Percentiles rank a stretch among this genome's conserved stretches.
Evolutionary conservation across 208 protist species (phyloP).

Genomic region (Blastocrithidia nonstop): DNA sequence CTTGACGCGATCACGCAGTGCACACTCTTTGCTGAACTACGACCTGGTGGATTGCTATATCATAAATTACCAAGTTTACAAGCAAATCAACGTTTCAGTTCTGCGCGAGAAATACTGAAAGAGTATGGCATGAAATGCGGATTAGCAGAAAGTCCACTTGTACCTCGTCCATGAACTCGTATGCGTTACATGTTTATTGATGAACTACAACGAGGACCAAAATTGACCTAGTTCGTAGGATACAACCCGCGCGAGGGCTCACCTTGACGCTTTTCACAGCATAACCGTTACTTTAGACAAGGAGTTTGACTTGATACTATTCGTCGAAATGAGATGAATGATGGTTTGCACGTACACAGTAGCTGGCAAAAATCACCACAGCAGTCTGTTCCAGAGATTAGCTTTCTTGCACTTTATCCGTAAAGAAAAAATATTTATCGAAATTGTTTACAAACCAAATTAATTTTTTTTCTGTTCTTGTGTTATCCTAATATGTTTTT

Average conservation of each 20-base stretch:
- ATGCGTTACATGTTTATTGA: constrained; percentile 86
- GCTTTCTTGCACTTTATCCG: constrained; percentile 60
- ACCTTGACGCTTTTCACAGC: constrained; percentile 81
- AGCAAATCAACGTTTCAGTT: no score
- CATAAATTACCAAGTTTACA: constrained; percentile 33
- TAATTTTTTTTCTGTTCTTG: neutral
- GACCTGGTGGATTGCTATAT: constrained; percentile 67
- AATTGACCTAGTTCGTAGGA: constrained; percentile 80
- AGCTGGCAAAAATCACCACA: constrained; percentile 84
- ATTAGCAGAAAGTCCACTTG: constrained; percentile 63
- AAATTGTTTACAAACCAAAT: no score
- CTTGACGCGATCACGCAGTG: constrained; percentile 83
- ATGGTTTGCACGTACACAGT: constrained; percentile 69
- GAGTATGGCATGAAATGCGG: constrained; percentile 72
- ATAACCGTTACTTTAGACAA: constrained; percentile 69
- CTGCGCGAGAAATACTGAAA: constrained; percentile 37
- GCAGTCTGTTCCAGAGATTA: constrained; percentile 75
- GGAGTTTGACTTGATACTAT: constrained; percentile 80
- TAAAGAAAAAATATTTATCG: no score
- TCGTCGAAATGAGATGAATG: constrained; percentile 80
- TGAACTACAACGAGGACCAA: constrained; percentile 74
- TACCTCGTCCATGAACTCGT: constrained; percentile 69
- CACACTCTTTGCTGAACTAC: constrained; percentile 63
- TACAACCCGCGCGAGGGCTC: constrained; percentile 72
- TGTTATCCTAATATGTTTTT: neutral